These are phyloP conservation scores for Tephrocybe sp. DNA, from an alignment of 768 basidiomycete genomes.

Conservation along the genomic window DNA sequence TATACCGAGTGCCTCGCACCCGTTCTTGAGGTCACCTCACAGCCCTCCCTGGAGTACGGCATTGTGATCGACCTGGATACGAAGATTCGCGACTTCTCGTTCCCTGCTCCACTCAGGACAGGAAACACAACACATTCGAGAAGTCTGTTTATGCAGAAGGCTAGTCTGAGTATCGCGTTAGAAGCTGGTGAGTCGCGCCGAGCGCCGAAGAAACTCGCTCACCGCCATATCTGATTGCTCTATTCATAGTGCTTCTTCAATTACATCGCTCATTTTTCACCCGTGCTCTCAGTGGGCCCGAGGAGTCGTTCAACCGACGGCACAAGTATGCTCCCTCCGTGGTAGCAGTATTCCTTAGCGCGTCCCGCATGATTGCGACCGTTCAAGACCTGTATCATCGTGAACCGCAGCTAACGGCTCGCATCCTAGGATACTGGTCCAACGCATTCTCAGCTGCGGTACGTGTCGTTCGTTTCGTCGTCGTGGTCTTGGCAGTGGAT, in stretches of 20 bases:
- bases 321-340: slow-evolving; percentile 72
- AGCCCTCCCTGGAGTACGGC: slow-evolving; percentile 50
- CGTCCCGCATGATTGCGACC: slow-evolving; percentile 62
- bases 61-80: slow-evolving; percentile 57
- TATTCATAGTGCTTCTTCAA: slow-evolving; percentile 56
- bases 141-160: slow-evolving; percentile 58
- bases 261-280: slow-evolving; percentile 70
- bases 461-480: slow-evolving; percentile 18
- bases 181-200: slow-evolving; percentile 51
- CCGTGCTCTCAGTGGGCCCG: slow-evolving; percentile 56
- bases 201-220: no score
- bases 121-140: slow-evolving; percentile 38
- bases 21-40: slow-evolving; percentile 56
- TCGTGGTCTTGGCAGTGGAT: background rate
- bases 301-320: slow-evolving; percentile 57
- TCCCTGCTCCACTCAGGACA: slow-evolving; percentile 49
- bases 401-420: slow-evolving; percentile 58
- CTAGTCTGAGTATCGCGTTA: slow-evolving; percentile 54
- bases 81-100: slow-evolving; percentile 58
- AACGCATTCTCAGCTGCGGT: slow-evolving; percentile 55
- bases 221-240: background rate
- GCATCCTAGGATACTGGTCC: slow-evolving; percentile 54
- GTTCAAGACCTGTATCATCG: slow-evolving; percentile 54
- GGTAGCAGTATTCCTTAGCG: slow-evolving; percentile 65
- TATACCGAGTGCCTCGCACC: slow-evolving; percentile 60